Evolutionary conservation across 352 stramenopile genomes (phyloP).

Genomic region (Globisporangium solare): DNA sequence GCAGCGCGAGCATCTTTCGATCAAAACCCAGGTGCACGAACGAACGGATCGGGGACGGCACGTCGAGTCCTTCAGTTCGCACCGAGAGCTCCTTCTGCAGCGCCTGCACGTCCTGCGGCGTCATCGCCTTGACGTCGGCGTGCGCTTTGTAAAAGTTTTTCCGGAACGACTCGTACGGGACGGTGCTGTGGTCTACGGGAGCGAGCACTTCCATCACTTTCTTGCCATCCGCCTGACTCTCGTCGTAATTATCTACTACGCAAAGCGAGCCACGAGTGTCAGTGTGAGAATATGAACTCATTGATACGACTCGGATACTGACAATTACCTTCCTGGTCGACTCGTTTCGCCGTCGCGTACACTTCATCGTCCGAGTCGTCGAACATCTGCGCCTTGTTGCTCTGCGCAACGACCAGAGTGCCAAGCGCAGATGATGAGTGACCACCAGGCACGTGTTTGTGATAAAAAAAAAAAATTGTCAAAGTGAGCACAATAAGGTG

Average conservation of each 20-base stretch:
- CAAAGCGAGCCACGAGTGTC: too few relatives aligned
- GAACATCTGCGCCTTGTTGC: slow-evolving; percentile 24
- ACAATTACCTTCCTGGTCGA: slow-evolving; percentile 25
- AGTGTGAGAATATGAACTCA: too few relatives aligned
- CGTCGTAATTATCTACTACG: slow-evolving; percentile 12
- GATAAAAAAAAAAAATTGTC: too few relatives aligned
- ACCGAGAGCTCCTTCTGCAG: slow-evolving; percentile 48
- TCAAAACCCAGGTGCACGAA: slow-evolving; percentile 76
- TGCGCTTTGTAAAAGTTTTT: slow-evolving; percentile 72
- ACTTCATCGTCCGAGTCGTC: slow-evolving; percentile 77
- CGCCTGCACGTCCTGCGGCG: slow-evolving; percentile 25
- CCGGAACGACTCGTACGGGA: slow-evolving; percentile 81
- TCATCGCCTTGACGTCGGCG: slow-evolving; percentile 33
- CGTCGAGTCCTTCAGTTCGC: slow-evolving; percentile 37
- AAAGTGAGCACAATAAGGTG: slow-evolving; percentile 1
- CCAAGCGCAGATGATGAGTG: too few relatives aligned
- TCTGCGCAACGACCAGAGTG: slow-evolving; percentile 14
- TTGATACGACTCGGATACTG: neutral
- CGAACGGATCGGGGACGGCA: slow-evolving; percentile 61
- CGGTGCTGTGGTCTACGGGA: slow-evolving; percentile 58
- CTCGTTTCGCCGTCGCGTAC: slow-evolving; percentile 51
- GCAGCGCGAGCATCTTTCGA: slow-evolving; percentile 51
- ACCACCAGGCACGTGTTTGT: too few relatives aligned
- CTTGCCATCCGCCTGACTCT: slow-evolving; percentile 34
- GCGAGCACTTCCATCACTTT: slow-evolving; percentile 72